Conservation (phyloP, 108 stramenopile species). For the Cyclostephanos tholiformis region DNA sequence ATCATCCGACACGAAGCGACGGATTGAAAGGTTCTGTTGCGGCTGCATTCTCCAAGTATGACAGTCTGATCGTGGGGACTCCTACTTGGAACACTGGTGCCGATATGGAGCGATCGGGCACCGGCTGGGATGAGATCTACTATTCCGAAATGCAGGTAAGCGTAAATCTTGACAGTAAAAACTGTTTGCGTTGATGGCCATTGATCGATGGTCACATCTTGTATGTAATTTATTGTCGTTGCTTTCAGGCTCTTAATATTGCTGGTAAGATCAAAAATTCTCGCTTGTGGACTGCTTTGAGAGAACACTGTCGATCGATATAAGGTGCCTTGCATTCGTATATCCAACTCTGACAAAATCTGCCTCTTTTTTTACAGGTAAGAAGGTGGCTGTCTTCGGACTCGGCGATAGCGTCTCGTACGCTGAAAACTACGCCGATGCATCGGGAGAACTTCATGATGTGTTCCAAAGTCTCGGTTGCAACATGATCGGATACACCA, state of each 20-base stretch:
- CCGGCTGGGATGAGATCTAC: conserved; percentile 92
- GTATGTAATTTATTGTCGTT: background rate
- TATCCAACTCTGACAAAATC: conserved; percentile 12
- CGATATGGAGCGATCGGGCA: conserved; percentile 82
- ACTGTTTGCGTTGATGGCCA: background rate
- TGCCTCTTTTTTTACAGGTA: conserved; percentile 26
- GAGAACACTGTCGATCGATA: conserved; percentile 22
- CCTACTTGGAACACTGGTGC: conserved; percentile 83
- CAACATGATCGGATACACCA: conserved; percentile 76
- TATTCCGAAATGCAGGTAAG: conserved; percentile 61
- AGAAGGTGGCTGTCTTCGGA: conserved; percentile 90
- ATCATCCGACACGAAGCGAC: conserved; percentile 30
- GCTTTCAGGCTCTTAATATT: conserved; percentile 47
- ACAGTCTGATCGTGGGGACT: conserved; percentile 70
- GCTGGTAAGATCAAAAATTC: conserved; percentile 39
- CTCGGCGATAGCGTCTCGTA: conserved; percentile 80
- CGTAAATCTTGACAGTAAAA: background rate
- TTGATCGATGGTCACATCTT: background rate
- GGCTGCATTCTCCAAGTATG: conserved; percentile 68
- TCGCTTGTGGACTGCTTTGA: conserved; percentile 1
- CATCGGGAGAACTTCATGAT: conserved; percentile 85
- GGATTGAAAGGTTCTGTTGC: conserved; percentile 59
- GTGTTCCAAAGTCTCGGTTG: conserved; percentile 83
- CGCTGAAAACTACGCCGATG: conserved; percentile 89
- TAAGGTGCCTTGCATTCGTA: conserved; percentile 19